These are phyloP conservation scores for Xylariaceae sp. DNA, from an alignment of 2,329 filamentous ascomycete species.

Conservation along the genomic window DNA sequence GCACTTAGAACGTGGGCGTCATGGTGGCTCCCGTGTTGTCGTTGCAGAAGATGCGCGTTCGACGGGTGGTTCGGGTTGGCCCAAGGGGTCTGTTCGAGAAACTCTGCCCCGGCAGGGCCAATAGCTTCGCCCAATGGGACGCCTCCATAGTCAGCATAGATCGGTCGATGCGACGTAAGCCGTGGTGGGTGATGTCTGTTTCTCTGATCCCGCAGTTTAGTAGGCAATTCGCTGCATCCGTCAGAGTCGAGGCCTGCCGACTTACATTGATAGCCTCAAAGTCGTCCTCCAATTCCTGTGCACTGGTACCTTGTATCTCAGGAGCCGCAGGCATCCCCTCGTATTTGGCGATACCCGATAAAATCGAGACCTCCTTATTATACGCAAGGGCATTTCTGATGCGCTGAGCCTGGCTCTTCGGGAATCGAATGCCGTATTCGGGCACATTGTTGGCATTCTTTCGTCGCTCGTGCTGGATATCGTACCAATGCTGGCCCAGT, in stretches of 20 bases:
- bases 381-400: slow-evolving; percentile 83
- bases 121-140: slow-evolving; percentile 45
- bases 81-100: slow-evolving; percentile 86
- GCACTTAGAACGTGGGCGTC: slow-evolving; percentile 23
- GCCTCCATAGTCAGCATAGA: slow-evolving; percentile 44
- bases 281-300: slow-evolving; percentile 76
- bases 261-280: slow-evolving; percentile 83
- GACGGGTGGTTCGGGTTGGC: slow-evolving; percentile 79
- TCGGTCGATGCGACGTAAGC: slow-evolving; percentile 37
- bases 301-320: slow-evolving; percentile 65
- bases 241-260: slow-evolving; percentile 22
- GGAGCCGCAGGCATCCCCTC: slow-evolving; percentile 96
- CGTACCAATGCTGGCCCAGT: slow-evolving; percentile 85
- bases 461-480: slow-evolving; percentile 83
- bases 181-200: slow-evolving; percentile 31
- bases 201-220: slow-evolving; percentile 26
- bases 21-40: slow-evolving; percentile 37
- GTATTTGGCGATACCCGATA: slow-evolving; percentile 89
- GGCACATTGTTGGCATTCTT: slow-evolving; percentile 71
- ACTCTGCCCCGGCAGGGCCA: slow-evolving; percentile 73
- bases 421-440: slow-evolving; percentile 77
- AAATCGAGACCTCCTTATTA: slow-evolving; percentile 87
- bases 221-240: neutral
- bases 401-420: slow-evolving; percentile 69
- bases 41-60: slow-evolving; percentile 43